Evolutionary conservation across 371 early-diverging fungal species (phyloP).

Genomic region (Lichtheimia ornata): DNA sequence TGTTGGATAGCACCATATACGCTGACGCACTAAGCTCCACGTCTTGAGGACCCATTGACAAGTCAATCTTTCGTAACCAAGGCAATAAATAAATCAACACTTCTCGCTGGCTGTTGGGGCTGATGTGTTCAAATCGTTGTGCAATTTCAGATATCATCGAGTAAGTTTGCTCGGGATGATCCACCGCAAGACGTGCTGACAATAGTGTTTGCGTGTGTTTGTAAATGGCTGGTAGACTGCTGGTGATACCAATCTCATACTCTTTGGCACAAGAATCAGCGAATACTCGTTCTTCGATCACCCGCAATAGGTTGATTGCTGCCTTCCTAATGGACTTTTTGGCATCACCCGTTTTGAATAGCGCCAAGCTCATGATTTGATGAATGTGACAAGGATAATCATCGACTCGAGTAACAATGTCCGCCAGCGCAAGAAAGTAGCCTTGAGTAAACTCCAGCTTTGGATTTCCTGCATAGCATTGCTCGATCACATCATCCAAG

Average conservation of each 20-base stretch:
- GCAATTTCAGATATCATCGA: slow-evolving; percentile 80
- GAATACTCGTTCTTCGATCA: slow-evolving; percentile 70
- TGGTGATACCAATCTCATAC: slow-evolving; percentile 74
- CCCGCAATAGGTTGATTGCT: slow-evolving; percentile 77
- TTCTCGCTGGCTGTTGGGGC: slow-evolving; percentile 61
- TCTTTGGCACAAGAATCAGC: slow-evolving; percentile 66
- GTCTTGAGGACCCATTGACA: slow-evolving; percentile 52
- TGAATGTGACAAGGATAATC: slow-evolving; percentile 64
- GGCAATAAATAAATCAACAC: slow-evolving; percentile 80
- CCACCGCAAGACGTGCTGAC: slow-evolving; percentile 70
- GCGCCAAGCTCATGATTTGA: slow-evolving; percentile 73
- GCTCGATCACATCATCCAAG: slow-evolving; percentile 66
- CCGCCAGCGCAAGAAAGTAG: slow-evolving; percentile 76
- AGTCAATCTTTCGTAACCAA: slow-evolving; percentile 83
- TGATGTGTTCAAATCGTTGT: slow-evolving; percentile 73
- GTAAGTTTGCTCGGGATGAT: slow-evolving; percentile 68
- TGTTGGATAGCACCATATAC: slow-evolving; percentile 74
- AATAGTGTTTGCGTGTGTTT: slow-evolving; percentile 76
- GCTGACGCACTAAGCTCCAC: slow-evolving; percentile 58
- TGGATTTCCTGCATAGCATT: slow-evolving; percentile 75
- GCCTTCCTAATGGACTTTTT: slow-evolving; percentile 73
- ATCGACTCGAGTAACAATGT: slow-evolving; percentile 59
- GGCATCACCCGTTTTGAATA: slow-evolving; percentile 82
- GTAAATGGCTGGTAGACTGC: slow-evolving; percentile 81
- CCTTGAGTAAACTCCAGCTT: slow-evolving; percentile 66